Evolutionary conservation across 352 stramenopile genomes (phyloP), one percentile per base, ranked within the genome.

Genomic region (Pythium phragmiticola): DNA sequence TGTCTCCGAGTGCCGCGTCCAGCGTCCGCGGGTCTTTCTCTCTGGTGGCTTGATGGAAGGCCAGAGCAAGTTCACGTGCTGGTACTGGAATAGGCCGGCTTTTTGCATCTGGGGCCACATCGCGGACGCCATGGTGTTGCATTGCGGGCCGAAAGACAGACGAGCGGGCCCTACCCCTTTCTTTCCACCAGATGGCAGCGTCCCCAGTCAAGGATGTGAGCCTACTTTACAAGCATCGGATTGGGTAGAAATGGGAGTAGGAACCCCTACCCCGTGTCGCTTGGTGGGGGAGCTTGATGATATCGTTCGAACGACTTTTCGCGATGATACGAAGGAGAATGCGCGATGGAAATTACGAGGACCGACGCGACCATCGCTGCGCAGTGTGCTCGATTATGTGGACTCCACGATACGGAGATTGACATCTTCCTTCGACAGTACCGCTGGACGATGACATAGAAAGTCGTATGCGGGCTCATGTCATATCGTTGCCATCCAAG

Each of bases 271-370:
- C 50, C 49, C 50, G 33, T 39, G 50, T 57, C 33, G 33, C 13
- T 57, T 57, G 33, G 50, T 57, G 23, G 49, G 26, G 4, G 26
- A 5, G 26, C 26, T 30, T 30, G 26, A 30, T 30, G 26, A 50
- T 11, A n/a, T 23, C 34, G 37, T 23, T 41, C 23, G 7, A 13
- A 39, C 34, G 34, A 37, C 9, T 6, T 39, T 39, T 60, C 41
- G 54, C 39, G 54, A 60, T 41, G 12, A 41, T 28, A 45, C 39
- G 37, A 48, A 19, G 17, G 34, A 9, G 39, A 12, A 28, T 12
- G 26, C 51, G 54, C 54, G 41, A 51, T 52, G 54, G 54, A 60
- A 60, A 51, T 60, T 60, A 43, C 54, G 37, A 50, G 45, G 45
- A 50, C 45, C 9, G 21, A n/a, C 17, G 21, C 45, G 19, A 50